These are phyloP conservation scores for Verticillium longisporum DNA, from an alignment of 2,329 filamentous ascomycete species.

Conservation along the genomic window DNA sequence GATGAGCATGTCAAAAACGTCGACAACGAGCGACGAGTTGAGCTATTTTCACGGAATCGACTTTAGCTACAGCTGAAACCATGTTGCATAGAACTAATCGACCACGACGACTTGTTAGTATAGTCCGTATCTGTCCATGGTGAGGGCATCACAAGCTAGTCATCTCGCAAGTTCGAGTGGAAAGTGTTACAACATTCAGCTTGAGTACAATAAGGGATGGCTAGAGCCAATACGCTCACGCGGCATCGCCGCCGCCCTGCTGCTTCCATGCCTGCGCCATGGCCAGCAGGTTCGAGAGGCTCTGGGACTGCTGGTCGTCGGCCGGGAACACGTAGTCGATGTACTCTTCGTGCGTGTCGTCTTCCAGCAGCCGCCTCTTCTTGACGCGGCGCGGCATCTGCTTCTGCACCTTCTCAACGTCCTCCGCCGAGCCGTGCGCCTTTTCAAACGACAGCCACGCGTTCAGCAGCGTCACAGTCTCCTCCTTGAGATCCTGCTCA, in stretches of 20 bases:
- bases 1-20: no score
- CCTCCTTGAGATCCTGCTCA: conserved; percentile 84
- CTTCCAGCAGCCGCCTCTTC: conserved; percentile 85
- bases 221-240: neutral
- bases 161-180: no score
- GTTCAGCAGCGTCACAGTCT: conserved; percentile 85
- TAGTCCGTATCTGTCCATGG: no score
- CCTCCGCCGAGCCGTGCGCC: conserved; percentile 68
- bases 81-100: no score
- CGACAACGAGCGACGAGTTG: no score
- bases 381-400: conserved; percentile 93
- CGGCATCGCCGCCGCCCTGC: conserved; percentile 30
- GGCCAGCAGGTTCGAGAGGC: conserved; percentile 75
- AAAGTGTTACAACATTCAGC: no score
- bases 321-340: conserved; percentile 96
- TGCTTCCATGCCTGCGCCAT: conserved; percentile 88
- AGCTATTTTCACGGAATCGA: no score
- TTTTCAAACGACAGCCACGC: conserved; percentile 91
- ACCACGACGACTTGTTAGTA: no score
- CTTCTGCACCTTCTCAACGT: conserved; percentile 76
- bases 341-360: conserved; percentile 94
- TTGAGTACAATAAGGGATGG: neutral
- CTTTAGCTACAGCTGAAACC: no score
- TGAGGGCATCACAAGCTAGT: no score
- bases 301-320: conserved; percentile 81